A percentile compares a stretch with the other conserved stretches of the same genome.
Conservation (phyloP, 129 eudicot species). For the Rutidosis leptorrhynchoides region DNA sequence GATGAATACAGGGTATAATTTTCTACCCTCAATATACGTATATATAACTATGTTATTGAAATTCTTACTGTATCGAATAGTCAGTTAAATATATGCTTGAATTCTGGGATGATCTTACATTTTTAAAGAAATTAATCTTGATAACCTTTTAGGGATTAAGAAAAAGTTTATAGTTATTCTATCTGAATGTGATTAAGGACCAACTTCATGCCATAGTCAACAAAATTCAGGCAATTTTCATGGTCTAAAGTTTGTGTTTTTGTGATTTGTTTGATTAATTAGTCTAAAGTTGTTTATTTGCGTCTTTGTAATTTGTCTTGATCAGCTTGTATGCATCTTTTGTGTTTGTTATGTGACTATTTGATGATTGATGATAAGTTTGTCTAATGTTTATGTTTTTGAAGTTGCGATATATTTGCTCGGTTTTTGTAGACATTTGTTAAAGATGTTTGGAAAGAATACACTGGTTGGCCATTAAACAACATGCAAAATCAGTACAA, state of each 20-base stretch:
- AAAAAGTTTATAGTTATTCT: no score
- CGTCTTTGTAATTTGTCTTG: not conserved
- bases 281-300: not conserved
- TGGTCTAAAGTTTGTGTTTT: no score
- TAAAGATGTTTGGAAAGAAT: conserved; percentile 97
- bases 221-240: conserved; percentile 1
- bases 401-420: conserved; percentile 2
- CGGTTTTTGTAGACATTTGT: conserved; percentile 51
- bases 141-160: not conserved
- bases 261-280: not conserved
- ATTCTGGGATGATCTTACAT: not conserved
- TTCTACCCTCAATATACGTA: not conserved
- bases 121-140: not conserved
- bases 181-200: no score
- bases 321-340: no score
- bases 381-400: not conserved
- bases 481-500: conserved; percentile 89
- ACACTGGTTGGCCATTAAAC: conserved; percentile 95
- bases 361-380: not conserved
- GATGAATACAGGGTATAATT: conserved; percentile 70
- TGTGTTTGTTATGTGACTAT: no score
- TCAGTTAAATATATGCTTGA: not conserved
- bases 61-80: no score
- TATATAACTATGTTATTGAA: not conserved
- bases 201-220: no score